These are phyloP conservation scores for Leishmania mexicana DNA, from an alignment of 208 protist genomes.

Conservation along the genomic window DNA sequence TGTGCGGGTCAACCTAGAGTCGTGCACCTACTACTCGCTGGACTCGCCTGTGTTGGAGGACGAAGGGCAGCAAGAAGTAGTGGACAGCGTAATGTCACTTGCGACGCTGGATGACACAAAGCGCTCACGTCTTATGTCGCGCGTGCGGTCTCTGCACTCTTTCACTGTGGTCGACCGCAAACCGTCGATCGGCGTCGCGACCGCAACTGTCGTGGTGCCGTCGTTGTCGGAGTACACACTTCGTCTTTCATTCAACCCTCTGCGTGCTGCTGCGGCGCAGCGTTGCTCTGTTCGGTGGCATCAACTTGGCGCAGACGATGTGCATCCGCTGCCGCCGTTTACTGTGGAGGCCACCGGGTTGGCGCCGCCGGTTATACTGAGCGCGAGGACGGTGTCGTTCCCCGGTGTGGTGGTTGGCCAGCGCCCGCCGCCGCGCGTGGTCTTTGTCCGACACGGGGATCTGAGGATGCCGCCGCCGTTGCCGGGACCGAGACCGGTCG, in stretches of 20 bases:
- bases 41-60: constrained; percentile 27
- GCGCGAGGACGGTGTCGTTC: constrained; percentile 40
- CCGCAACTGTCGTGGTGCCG: constrained; percentile 21
- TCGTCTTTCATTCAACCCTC: constrained; percentile 24
- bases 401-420: constrained; percentile 59
- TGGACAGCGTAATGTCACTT: not conserved
- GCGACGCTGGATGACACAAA: not conserved
- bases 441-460: constrained; percentile 56
- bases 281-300: constrained; percentile 60
- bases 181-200: not conserved
- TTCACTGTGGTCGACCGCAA: constrained; percentile 9
- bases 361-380: constrained; percentile 41
- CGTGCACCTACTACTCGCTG: constrained; percentile 41
- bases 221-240: constrained; percentile 30
- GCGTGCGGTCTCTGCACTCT: constrained; percentile 12
- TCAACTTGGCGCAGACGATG: constrained; percentile 73
- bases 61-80: constrained; percentile 8
- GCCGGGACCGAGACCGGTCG: constrained; percentile 16
- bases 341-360: constrained; percentile 47
- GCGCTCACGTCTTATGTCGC: constrained; percentile 28
- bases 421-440: constrained; percentile 40
- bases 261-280: constrained; percentile 11
- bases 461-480: constrained; percentile 16
- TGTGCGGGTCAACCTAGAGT: constrained; percentile 75
- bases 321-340: constrained; percentile 70